Percentiles rank a stretch among this genome's conserved stretches.
Conservation (phyloP, 1,284 basidiomycete species). For the Ustilago tritici region DNA sequence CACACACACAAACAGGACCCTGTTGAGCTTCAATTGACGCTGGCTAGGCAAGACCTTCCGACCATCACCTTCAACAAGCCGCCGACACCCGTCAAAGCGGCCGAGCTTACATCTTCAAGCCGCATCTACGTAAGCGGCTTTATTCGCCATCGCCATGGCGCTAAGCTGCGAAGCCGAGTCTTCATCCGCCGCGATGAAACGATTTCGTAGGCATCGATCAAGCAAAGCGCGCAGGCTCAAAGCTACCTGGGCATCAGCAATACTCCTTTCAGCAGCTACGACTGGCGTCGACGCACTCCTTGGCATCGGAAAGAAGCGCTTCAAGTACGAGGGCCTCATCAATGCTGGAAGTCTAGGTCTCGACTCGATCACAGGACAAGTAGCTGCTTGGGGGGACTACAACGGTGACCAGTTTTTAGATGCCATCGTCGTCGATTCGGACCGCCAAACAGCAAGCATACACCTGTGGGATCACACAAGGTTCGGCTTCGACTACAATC, state of each 20-base stretch:
- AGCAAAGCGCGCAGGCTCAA: constrained; percentile 21
- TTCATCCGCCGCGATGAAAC: constrained; percentile 25
- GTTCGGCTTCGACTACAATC: constrained; percentile 76
- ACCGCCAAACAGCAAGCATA: constrained; percentile 80
- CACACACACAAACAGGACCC: not conserved
- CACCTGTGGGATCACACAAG: constrained; percentile 82
- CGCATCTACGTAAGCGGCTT: not conserved
- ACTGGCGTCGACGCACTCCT: constrained; percentile 43
- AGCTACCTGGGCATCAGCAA: constrained; percentile 26
- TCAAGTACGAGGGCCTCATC: constrained; percentile 85
- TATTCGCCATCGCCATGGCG: constrained; percentile 23
- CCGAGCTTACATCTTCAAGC: not conserved
- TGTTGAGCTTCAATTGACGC: not conserved
- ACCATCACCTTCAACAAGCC: not conserved
- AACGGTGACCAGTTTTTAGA: constrained; percentile 87
- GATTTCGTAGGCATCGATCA: constrained; percentile 10
- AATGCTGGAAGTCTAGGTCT: constrained; percentile 85
- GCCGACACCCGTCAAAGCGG: not conserved
- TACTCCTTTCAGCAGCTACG: constrained; percentile 22
- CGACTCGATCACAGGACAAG: constrained; percentile 75
- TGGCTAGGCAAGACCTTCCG: not conserved
- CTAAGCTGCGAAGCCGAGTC: constrained; percentile 39
- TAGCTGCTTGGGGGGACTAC: constrained; percentile 92
- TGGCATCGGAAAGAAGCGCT: constrained; percentile 74
- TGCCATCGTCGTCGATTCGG: constrained; percentile 79